These are phyloP conservation scores for Exophiala alcalophila DNA, from an alignment of 2,329 filamentous ascomycete species.

Conservation along the genomic window DNA sequence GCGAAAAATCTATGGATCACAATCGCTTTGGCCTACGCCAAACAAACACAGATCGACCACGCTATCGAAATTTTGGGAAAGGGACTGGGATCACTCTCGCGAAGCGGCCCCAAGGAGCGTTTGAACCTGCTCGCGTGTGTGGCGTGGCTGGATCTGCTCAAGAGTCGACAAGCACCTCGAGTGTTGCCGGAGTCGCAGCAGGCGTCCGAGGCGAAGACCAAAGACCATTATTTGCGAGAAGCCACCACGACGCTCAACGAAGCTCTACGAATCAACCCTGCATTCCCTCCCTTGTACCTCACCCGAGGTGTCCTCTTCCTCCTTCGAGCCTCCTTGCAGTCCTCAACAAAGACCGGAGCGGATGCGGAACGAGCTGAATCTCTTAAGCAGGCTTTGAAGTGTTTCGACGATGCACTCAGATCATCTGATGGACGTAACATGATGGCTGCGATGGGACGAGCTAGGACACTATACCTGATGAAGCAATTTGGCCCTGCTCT, in stretches of 20 bases:
- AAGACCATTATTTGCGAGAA: slow-evolving; percentile 85
- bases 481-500: slow-evolving; percentile 82
- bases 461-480: slow-evolving; percentile 80
- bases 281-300: slow-evolving; percentile 85
- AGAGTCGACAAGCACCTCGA: slow-evolving; percentile 76
- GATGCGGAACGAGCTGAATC: slow-evolving; percentile 71
- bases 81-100: slow-evolving; percentile 68
- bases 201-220: slow-evolving; percentile 75
- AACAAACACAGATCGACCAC: slow-evolving; percentile 89
- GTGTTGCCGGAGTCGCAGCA: slow-evolving; percentile 62
- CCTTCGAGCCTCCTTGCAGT: slow-evolving; percentile 78
- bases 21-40: slow-evolving; percentile 94
- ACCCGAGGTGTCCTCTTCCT: slow-evolving; percentile 87
- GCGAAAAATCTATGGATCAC: slow-evolving; percentile 95
- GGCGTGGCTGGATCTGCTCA: slow-evolving; percentile 88
- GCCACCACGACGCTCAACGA: slow-evolving; percentile 94
- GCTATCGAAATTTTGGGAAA: slow-evolving; percentile 68
- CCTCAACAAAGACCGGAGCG: slow-evolving; percentile 65
- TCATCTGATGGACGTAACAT: slow-evolving; percentile 84
- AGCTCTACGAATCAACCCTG: slow-evolving; percentile 88
- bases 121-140: slow-evolving; percentile 68
- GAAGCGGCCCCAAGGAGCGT: slow-evolving; percentile 72
- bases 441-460: slow-evolving; percentile 86
- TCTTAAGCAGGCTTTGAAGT: slow-evolving; percentile 80
- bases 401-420: slow-evolving; percentile 89